Conservation (phyloP, 306 rosid genomes). For the Sicyos baderoa region DNA sequence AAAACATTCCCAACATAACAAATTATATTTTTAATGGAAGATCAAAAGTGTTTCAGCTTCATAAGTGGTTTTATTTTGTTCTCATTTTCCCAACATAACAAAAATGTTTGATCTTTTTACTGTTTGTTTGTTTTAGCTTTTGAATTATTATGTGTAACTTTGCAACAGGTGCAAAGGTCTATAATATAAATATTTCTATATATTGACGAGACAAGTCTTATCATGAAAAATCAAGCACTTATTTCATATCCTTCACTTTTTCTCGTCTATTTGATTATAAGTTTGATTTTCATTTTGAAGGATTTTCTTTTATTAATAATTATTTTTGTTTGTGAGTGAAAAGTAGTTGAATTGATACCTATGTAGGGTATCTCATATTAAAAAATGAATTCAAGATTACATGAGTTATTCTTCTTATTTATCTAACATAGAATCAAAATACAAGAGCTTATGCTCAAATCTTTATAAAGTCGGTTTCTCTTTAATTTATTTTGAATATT, state of each 20-base stretch:
- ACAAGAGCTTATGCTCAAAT: no score
- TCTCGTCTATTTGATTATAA: neutral
- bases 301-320: neutral
- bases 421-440: no score
- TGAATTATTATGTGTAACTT: neutral
- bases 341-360: no score
- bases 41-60: neutral
- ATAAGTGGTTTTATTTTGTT: neutral
- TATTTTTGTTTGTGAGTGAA: no score
- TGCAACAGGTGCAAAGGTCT: no score
- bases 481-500: no score
- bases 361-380: no score
- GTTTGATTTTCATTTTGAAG: neutral
- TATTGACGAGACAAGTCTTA: neutral
- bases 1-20: no score
- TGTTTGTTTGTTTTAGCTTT: slow-evolving; percentile 1
- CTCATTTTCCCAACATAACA: slow-evolving; percentile 6
- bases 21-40: neutral
- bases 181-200: no score
- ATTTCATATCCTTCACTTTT: neutral
- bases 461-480: no score
- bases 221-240: neutral
- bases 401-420: no score
- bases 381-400: no score
- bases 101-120: neutral